Conservation (phyloP, 257 asterid genomes). For the Cordia subcordata region DNA sequence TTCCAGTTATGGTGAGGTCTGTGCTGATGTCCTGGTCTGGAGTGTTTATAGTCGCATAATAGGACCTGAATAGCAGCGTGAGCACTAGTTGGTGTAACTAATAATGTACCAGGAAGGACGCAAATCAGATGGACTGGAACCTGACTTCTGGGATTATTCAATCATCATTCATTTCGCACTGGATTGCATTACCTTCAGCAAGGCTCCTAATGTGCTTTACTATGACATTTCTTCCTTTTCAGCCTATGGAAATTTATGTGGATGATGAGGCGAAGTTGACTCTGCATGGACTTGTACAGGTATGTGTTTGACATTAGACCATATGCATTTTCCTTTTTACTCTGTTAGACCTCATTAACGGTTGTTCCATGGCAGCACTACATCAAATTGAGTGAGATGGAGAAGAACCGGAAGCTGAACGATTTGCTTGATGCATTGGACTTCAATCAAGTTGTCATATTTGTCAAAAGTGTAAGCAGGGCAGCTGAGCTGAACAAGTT, state of each 20-base stretch:
- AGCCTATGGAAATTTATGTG: conserved; percentile 98
- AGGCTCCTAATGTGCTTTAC: conserved; percentile 83
- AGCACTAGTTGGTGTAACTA: conserved; percentile 24
- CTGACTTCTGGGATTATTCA: conserved; percentile 33
- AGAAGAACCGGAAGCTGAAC: conserved; percentile 84
- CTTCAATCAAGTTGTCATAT: conserved; percentile 88
- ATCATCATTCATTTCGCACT: conserved; percentile 55
- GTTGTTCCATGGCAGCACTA: conserved; percentile 57
- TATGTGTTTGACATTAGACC: conserved; percentile 8
- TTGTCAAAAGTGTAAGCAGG: conserved; percentile 83
- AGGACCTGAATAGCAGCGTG: conserved; percentile 18
- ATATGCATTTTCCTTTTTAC: neutral
- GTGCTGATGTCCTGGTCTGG: conserved; percentile 1
- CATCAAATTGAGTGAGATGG: conserved; percentile 85
- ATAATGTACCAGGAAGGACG: conserved; percentile 39
- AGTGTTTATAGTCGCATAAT: conserved; percentile 15
- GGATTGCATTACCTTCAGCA: conserved; percentile 56
- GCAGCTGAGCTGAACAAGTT: conserved; percentile 92
- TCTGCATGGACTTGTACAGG: conserved; percentile 89
- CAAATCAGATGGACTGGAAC: conserved; percentile 44
- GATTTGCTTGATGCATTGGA: conserved; percentile 91
- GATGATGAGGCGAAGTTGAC: conserved; percentile 96
- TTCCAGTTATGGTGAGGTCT: conserved; percentile 5
- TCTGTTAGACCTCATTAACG: neutral
- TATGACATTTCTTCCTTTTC: conserved; percentile 73